Conservation (phyloP, 2,329 filamentous ascomycete species). For the Diplodia scrobiculata region DNA sequence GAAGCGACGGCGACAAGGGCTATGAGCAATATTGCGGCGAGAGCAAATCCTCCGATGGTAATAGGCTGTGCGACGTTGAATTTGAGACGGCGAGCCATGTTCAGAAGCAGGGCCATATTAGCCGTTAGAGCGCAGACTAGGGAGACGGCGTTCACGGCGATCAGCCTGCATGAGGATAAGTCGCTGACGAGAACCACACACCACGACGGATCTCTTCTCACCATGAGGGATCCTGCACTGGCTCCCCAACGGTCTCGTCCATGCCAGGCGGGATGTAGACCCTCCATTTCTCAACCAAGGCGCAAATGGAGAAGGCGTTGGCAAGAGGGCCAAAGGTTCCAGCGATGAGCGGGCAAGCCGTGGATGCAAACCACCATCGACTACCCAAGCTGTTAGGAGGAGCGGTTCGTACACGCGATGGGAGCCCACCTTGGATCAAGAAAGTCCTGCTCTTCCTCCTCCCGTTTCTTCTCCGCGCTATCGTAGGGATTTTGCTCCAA, state of each 20-base stretch:
- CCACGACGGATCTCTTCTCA: slow-evolving; percentile 33
- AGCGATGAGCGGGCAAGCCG: slow-evolving; percentile 60
- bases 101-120: slow-evolving; percentile 59
- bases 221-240: slow-evolving; percentile 59
- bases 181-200: background rate
- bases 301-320: slow-evolving; percentile 58
- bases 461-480: slow-evolving; percentile 40
- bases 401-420: background rate
- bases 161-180: slow-evolving; percentile 44
- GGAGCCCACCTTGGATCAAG: slow-evolving; percentile 47
- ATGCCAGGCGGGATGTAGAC: slow-evolving; percentile 52
- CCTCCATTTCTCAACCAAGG: slow-evolving; percentile 60
- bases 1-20: slow-evolving; percentile 54
- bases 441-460: slow-evolving; percentile 48
- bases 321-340: slow-evolving; percentile 59
- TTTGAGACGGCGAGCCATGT: slow-evolving; percentile 59
- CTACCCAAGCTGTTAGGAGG: slow-evolving; percentile 34
- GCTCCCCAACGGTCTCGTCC: slow-evolving; percentile 49
- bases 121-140: slow-evolving; percentile 57
- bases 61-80: slow-evolving; percentile 62
- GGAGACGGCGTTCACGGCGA: slow-evolving; percentile 59
- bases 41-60: slow-evolving; percentile 62
- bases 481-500: slow-evolving; percentile 46
- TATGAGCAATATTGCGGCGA: slow-evolving; percentile 58
- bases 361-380: slow-evolving; percentile 64